Percentiles rank a stretch among this genome's conserved stretches.
These are phyloP conservation scores for Medicago arabica DNA, from an alignment of 306 rosid species.

Conservation along the genomic window DNA sequence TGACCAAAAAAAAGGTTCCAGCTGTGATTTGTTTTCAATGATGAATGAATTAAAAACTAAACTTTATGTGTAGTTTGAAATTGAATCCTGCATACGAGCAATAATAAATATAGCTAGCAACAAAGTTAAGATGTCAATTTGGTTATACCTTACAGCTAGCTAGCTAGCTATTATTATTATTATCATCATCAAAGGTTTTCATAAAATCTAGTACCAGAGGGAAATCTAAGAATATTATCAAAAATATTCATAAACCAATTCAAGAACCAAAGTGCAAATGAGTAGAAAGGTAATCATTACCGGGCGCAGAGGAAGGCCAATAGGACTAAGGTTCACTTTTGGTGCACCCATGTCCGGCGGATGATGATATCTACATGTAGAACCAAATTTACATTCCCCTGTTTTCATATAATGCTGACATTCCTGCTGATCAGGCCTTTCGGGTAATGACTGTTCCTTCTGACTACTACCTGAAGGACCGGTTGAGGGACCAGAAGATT, in stretches of 20 bases:
- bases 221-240: not conserved
- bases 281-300: slow-evolving; percentile 58
- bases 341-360: slow-evolving; percentile 71
- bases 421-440: slow-evolving; percentile 94
- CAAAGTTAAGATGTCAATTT: slow-evolving; percentile 31
- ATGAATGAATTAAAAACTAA: slow-evolving; percentile 16
- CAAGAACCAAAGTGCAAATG: slow-evolving; percentile 30
- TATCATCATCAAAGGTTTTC: not conserved
- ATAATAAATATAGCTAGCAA: slow-evolving; percentile 29
- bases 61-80: slow-evolving; percentile 35
- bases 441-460: slow-evolving; percentile 80
- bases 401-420: slow-evolving; percentile 94
- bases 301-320: slow-evolving; percentile 94
- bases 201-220: not conserved
- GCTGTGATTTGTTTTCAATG: not conserved
- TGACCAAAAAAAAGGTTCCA: slow-evolving; percentile 14
- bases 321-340: slow-evolving; percentile 63
- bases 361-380: slow-evolving; percentile 98
- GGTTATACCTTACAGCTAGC: slow-evolving; percentile 20
- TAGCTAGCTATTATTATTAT: slow-evolving; percentile 9
- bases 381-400: slow-evolving; percentile 96
- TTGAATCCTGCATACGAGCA: slow-evolving; percentile 29
- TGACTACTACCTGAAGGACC: slow-evolving; percentile 69
- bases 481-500: slow-evolving; percentile 60
- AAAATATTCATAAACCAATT: slow-evolving; percentile 30